phyloP scores from a whole-genome alignment of 1,139 yeast genomes.

The Saccharomycopsis phalli region DNA sequence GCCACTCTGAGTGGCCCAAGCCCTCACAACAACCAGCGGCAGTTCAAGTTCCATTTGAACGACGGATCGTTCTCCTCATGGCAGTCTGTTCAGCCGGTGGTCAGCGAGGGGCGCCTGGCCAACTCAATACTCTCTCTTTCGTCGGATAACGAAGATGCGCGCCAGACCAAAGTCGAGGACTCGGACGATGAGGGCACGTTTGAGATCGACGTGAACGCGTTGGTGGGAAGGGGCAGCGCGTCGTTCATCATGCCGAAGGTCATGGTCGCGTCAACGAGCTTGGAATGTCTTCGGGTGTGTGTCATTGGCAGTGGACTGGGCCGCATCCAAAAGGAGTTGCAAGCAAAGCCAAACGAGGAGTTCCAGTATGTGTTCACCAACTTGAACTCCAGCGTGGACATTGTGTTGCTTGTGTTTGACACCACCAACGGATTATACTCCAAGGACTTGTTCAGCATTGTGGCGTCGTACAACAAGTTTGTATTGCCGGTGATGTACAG shows the following conservation, averaged over 20 bases:
- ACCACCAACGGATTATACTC: conserved; percentile 17
- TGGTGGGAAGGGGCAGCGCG: conserved; percentile 11
- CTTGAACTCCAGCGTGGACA: conserved; percentile 17
- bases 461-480: conserved; percentile 13
- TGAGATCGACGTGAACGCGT: conserved; percentile 18
- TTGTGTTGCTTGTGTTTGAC: conserved; percentile 18
- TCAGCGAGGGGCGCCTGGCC: conserved; percentile 9
- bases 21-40: background rate
- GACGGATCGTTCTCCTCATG: conserved; percentile 15
- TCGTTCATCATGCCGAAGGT: conserved; percentile 20
- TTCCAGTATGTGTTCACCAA: conserved; percentile 19
- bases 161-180: conserved; percentile 3
- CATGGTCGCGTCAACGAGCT: conserved; percentile 7
- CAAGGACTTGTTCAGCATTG: conserved; percentile 17
- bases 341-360: background rate
- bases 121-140: conserved; percentile 19
- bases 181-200: conserved; percentile 20
- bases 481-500: conserved; percentile 18
- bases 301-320: conserved; percentile 16
- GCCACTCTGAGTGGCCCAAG: background rate
- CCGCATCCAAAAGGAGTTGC: conserved; percentile 13
- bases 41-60: conserved; percentile 5
- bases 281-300: conserved; percentile 13
- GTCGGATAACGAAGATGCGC: conserved; percentile 15
- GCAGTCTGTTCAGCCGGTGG: conserved; percentile 15